Evolutionary conservation across 1,139 yeast species (phyloP), one percentile per base, ranked within the genome.

Genomic region (Lodderomyces metapsilosis): DNA sequence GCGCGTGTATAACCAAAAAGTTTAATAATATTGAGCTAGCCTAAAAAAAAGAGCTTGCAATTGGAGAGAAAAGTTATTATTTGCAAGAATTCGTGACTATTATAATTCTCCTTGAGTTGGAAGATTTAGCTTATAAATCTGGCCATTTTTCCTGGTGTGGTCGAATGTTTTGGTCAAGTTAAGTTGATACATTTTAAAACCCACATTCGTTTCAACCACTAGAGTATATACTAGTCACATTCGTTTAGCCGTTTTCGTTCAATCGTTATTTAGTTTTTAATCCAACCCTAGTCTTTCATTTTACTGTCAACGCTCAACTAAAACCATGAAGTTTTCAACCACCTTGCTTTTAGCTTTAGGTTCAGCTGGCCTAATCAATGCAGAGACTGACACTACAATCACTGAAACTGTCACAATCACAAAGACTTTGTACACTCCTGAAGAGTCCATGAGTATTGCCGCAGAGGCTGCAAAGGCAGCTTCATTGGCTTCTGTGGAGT

Each of bases 401-500:
- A 52, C 59, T 18, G 57, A 68, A 36, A 71, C 76, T 34, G 53
- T 71, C 44, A 71, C 76, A 39, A 52, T 69, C 52, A 71, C 77
- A 50, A 61, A 58, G 43, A 71, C 77, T 30, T 52, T 70, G 47
- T 67, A 66, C 58, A 63, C 73, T 40, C 76, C 75, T 34, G 60
- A 62, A 50, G 71, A 70, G 53, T 68, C 66, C 21, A 52, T 62
- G 39, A 60, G 69, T 38, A 37, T 64, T 22, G 32, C 32, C 8
- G 32, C n/a, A 13, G 48, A 39, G 16, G 51, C 53, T 49, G 44
- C 65, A 22, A 53, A 51, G 31, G 39, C 49, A 22, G 50, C 55
- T 18, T 51, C 51, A 4, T 47, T 47, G 18, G 52, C 48, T 10
- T 46, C 53, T 15, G 52, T 44, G 33, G 32, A 28, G 33, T 44